Conservation (phyloP, 2,329 filamentous ascomycete genomes). For the Herpotrichia juniperi region DNA sequence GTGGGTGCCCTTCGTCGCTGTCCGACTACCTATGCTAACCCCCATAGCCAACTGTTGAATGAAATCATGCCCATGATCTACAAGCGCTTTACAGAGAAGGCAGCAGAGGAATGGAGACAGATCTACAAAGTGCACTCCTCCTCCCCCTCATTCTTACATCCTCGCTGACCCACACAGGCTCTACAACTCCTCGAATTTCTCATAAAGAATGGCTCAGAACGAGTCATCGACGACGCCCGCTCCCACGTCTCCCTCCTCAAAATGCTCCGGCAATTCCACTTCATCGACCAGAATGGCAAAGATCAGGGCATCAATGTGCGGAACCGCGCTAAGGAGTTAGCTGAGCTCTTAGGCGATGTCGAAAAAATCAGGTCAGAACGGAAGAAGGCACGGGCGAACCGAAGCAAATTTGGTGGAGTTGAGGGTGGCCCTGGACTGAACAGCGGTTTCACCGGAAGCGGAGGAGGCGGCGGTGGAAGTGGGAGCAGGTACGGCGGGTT, state of each 20-base stretch:
- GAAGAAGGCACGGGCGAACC: constrained; percentile 89
- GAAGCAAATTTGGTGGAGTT: constrained; percentile 94
- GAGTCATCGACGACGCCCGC: constrained; percentile 95
- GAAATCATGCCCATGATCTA: constrained; percentile 99
- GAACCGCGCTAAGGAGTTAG: constrained; percentile 93
- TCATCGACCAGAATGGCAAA: constrained; percentile 93
- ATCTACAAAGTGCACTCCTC: constrained; percentile 83
- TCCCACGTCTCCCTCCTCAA: constrained; percentile 94
- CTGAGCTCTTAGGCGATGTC: constrained; percentile 90
- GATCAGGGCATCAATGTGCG: constrained; percentile 98
- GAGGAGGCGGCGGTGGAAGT: constrained; percentile 46
- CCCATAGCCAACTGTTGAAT: constrained; percentile 83
- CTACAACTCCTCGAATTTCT: constrained; percentile 96
- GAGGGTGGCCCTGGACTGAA: constrained; percentile 71
- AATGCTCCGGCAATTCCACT: constrained; percentile 99
- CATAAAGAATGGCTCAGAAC: constrained; percentile 96
- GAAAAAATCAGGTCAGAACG: constrained; percentile 76
- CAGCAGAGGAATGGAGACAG: constrained; percentile 97
- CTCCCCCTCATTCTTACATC: not conserved
- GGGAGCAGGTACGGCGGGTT: constrained; percentile 83
- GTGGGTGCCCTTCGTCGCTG: constrained; percentile 60
- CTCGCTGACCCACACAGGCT: constrained; percentile 51
- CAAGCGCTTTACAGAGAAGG: constrained; percentile 97
- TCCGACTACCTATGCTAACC: constrained; percentile 26
- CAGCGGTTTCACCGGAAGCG: constrained; percentile 71